A percentile compares a stretch with the other conserved stretches of the same genome.
Evolutionary conservation across 2,329 filamentous ascomycete genomes (phyloP).

Genomic region (Trichophyton benhamiae): DNA sequence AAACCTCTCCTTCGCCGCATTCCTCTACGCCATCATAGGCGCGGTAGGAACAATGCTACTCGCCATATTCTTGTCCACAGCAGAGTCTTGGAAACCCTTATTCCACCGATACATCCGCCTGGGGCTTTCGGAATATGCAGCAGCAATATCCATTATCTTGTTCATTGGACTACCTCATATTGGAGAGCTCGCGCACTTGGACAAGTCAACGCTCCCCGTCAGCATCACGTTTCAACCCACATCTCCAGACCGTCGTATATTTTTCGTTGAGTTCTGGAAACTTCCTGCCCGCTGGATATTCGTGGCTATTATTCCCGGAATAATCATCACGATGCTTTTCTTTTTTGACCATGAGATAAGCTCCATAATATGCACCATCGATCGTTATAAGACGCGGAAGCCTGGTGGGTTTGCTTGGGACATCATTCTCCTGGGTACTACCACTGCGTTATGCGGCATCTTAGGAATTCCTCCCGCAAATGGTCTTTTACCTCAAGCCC

Average conservation of each 20-base stretch:
- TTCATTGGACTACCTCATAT: conserved; percentile 53
- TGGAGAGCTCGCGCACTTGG: conserved; percentile 46
- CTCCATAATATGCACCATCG: conserved; percentile 54
- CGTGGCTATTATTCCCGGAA: conserved; percentile 48
- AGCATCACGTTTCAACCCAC: conserved; percentile 47
- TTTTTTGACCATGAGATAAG: conserved; percentile 60
- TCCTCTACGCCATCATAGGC: conserved; percentile 53
- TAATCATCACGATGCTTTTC: conserved; percentile 54
- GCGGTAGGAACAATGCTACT: conserved; percentile 51
- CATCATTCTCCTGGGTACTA: conserved; percentile 48
- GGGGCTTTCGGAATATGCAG: conserved; percentile 51
- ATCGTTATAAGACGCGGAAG: conserved; percentile 49
- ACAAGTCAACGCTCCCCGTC: conserved; percentile 47
- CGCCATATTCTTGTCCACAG: conserved; percentile 49
- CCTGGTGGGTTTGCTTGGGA: conserved; percentile 55
- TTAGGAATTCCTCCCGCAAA: conserved; percentile 55
- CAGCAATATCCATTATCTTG: conserved; percentile 53
- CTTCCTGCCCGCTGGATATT: conserved; percentile 49
- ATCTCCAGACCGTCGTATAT: conserved; percentile 41
- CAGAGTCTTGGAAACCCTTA: conserved; percentile 48
- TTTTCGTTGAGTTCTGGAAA: conserved; percentile 54
- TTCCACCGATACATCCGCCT: conserved; percentile 51
- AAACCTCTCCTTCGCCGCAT: conserved; percentile 47
- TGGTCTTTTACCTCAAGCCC: conserved; percentile 53
- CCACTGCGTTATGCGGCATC: conserved; percentile 52